Base-by-base conservation (phyloP, 208 protist species). In the Angomonas deanei region DNA sequence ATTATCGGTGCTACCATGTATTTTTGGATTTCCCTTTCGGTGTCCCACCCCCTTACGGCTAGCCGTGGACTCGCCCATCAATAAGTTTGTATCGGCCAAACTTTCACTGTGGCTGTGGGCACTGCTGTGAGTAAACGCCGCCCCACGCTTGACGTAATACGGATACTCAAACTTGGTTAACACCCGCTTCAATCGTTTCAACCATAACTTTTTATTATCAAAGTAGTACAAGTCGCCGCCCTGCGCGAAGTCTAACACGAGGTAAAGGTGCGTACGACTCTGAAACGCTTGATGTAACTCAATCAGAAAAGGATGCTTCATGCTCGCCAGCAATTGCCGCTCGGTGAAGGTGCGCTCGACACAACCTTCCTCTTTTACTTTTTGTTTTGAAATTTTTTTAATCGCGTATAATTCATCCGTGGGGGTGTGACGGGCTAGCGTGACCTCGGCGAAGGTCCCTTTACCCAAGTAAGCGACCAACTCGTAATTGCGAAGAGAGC, bases 371-470 rank as follows among this genome's bases (percentile, higher is more conserved):
- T 95, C 77, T 48, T 78, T 66, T 64, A 95, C 81, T 50, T 87
- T 86, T 68, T 76, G 69, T 68, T 95, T 95, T 0, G 76, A 88
- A 55, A 95, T 95, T 48, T 91, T 92, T 62, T 95, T 95, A 23
- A 95, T 73, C 0, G 88, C 85, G 66, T 79, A 95, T n/a, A 88
- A 71, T 58, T 87, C 72, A 5, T 69, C 38, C 8, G 80, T 92
- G n/a, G 62, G 48, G 10, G 78, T 75, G 60, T 84, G 80, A 24
- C 88, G 77, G 23, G 88, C 88, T 28, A 95, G 71, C 11, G 88
- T 95, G 24, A 95, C 88, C 64, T 95, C 88, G 3, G 85, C 83
- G 65, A 95, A 95, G 47, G 82, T 83, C 48, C 88, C 88, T 31
- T 47, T 79, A 50, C 88, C 88, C n/a, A 95, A 60, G 56, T 88